Evolutionary conservation across 1,284 basidiomycete species (phyloP), one percentile per base, ranked within the genome.

Genomic region (Apiotrichum porosum): DNA sequence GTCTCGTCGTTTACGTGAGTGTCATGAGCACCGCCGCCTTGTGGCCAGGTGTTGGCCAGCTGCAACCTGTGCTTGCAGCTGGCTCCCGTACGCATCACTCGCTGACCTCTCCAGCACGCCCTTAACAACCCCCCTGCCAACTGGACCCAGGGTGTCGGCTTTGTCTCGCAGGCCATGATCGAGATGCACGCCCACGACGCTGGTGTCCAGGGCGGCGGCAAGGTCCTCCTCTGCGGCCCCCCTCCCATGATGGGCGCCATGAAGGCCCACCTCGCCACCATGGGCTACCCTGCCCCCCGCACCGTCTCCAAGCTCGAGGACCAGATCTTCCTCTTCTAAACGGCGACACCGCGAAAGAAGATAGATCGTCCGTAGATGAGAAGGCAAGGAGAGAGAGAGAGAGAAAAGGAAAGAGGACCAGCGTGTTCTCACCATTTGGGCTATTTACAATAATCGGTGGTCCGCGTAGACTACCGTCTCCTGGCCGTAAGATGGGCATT

Each of bases 181-280:
- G 79, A 86, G 67, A 75, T 84, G 57, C 77, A 83, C 68, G 76
- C 90, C 71, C 66, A 66, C 34, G 42, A 51, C 14, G 60, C 54
- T 43, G 69, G 67, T 22, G 58, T 65, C 23, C 67, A 67, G 6
- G 77, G 79, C 23, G 79, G 87, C 59, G 84, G 83, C 78, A 92
- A 91, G 73, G 76, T 93, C 45, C 79, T 94, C 52, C 79, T 94
- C 70, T 94, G 89, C 73, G 90, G 89, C 42, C 94, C 94, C 49
- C 92, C 93, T 19, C 93, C 93, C 9, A 97, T 97, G 94, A 84
- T 95, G 71, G 80, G 78, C 44, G 94, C 92, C 38, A 97, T 97
- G 91, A 97, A 97, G 88, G 91, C 86, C 79, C 84, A 94, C 70
- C 81, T 98, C 22, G 84, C 82, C 24, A 86, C 85, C 46, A 81